Evolutionary conservation across 306 rosid genomes (phyloP), one percentile per base, ranked within the genome.

Genomic region (Canavalia gladiata): DNA sequence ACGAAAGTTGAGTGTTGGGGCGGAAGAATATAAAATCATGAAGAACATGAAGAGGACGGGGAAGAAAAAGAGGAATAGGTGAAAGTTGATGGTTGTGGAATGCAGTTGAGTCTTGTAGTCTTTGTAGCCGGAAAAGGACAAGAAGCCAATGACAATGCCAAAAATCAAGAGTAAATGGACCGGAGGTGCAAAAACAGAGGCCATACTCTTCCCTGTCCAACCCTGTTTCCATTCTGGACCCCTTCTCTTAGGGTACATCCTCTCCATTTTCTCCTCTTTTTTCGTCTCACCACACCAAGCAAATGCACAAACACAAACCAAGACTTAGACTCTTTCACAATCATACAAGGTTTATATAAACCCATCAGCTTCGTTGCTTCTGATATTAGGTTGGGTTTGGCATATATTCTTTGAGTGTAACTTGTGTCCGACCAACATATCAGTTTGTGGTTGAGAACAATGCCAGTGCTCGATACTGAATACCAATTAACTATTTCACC

Each of bases 321-420:
- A 76, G 3, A 45, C 46, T 34, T 18, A 56, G 8, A 7, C 34
- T n/a, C 7, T 18, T 31, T 25, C 25, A 60, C 49, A 2, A 63
- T 7, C 35, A 12, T 34, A 31, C 34, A 25, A 0, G 57, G 10
- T 8, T 68, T 78, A 70, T 59, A 72, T 66, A 66, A 4, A 58
- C 33, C 12, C 0, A 37, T 12, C 49, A 49, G 64, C 57, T 62
- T 78, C 59, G 10, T 85, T 79, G 85, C 85, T 74, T 84, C 39
- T 62, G 12, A 54, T 76, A 59, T 7, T 30, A 46, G 64, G 41
- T 82, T 65, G 81, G 85, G 43, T 86, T 88, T 87, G 90, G 97
- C 87, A 90, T 82, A 84, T 94, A 85, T 94, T 84, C 98, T 80
- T 92, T 82, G 91, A 87, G 94, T 94, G 90, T 78, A 50, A 80